Conservation (phyloP, 345 rosid genomes). For the Gossypium mustelinum region DNA sequence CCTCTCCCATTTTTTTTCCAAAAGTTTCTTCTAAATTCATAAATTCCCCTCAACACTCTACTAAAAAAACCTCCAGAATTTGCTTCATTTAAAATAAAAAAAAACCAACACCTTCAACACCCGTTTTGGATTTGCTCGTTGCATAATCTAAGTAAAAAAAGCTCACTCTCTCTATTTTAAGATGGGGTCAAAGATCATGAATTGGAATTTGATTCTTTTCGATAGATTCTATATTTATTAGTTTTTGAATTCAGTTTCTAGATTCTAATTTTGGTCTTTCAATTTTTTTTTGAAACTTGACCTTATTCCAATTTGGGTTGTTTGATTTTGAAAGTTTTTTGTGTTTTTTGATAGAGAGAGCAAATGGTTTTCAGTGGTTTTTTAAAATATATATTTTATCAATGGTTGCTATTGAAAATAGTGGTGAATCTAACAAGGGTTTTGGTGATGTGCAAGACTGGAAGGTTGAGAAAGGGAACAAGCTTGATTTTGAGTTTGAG, state of each 20-base stretch:
- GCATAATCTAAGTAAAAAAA: background rate
- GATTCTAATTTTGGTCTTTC: slow-evolving; percentile 26
- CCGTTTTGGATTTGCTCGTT: background rate
- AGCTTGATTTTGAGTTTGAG: slow-evolving; percentile 25
- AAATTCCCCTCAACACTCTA: background rate
- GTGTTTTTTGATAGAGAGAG: slow-evolving; percentile 20
- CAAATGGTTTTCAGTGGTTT: slow-evolving; percentile 4
- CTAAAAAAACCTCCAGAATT: background rate
- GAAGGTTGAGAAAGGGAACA: slow-evolving; percentile 41
- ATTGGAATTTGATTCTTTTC: slow-evolving; percentile 46
- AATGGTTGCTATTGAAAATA: slow-evolving; percentile 45
- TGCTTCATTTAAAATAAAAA: background rate
- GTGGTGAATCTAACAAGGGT: slow-evolving; percentile 46
- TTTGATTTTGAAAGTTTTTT: background rate
- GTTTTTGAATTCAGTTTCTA: slow-evolving; percentile 19
- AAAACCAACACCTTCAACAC: background rate
- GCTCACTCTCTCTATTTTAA: slow-evolving; percentile 32
- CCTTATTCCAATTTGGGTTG: slow-evolving; percentile 28
- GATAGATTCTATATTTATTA: slow-evolving; percentile 34
- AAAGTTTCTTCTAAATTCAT: background rate
- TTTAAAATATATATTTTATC: background rate
- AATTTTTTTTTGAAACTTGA: slow-evolving; percentile 14
- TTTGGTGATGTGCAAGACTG: slow-evolving; percentile 34
- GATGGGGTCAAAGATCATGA: slow-evolving; percentile 27
- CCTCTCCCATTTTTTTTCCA: slow-evolving; percentile 4